Evolutionary conservation across 1,139 yeast species (phyloP), one percentile per base, ranked within the genome.

Genomic region (Meyerozyma smithsonii): DNA sequence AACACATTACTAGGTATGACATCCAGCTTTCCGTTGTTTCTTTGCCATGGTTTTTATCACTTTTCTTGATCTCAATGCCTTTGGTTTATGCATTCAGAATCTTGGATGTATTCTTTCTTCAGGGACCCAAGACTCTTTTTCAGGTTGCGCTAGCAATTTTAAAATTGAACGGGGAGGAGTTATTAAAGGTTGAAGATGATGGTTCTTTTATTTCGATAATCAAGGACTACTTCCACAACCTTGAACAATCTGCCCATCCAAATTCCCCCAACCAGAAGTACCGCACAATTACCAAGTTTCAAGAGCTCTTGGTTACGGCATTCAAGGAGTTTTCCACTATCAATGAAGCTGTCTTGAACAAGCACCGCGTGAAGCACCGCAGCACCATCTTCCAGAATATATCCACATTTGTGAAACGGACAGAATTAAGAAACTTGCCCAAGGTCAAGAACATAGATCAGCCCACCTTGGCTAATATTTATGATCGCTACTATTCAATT

Each of bases 21-120:
- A 90, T 94, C 37, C 98, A 94, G 53, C 69, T 94, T n/a, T 86
- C 96, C 0, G 95, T 94, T 14, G 94, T 92, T 1, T 87, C 97
- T 0, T 68, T 94, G 36, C 97, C 98, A 1, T 94, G 99, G 99
- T 94, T 94, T 55, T 67, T 94, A 42, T 88, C 97, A 0, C 65
- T 94, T 36, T 94, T 86, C 58, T 75, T 92, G 49, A 89, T 87
- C 48, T 84, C 96, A 0, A 88, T 94, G 95, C 98, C 99, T 0
- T 66, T 94, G 49, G 90, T 88, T 5, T 90, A 80, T 65, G 97
- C 98, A 3, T 88, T 89, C 53, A 70, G 98, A 56, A 85, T 94
- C 39, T 74, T 92, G 54, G 99, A 94, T 60, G 84, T 90, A 18
- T 85, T 94, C 57, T 87, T 94, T 60, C 70, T 88, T 42, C 92